Evolutionary conservation across 495 filamentous ascomycete genomes (phyloP).

Genomic region (Extremus antarcticus): DNA sequence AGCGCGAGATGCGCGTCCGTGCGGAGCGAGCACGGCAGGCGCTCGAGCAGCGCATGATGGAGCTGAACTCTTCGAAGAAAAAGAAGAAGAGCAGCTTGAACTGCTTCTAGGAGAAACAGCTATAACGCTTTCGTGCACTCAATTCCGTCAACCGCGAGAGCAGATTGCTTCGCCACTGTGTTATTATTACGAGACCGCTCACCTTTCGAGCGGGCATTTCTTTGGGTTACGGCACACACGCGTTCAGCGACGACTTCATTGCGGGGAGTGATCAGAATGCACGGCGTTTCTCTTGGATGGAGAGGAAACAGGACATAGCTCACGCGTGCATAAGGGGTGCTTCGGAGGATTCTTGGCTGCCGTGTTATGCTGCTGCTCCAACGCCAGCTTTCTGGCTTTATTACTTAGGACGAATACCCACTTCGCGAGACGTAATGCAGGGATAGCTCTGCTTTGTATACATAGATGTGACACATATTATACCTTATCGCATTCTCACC

Average conservation of each 20-base stretch:
- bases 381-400: too few relatives aligned
- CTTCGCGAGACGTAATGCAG: not conserved
- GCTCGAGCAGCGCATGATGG: slow-evolving; percentile 78
- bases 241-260: not conserved
- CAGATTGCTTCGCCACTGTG: too few relatives aligned
- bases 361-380: too few relatives aligned
- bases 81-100: slow-evolving; percentile 97
- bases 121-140: too few relatives aligned
- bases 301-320: not conserved
- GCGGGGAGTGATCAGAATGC: not conserved
- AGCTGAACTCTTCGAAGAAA: slow-evolving; percentile 55
- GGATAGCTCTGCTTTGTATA: not conserved
- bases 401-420: not conserved
- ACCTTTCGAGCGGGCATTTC: not conserved
- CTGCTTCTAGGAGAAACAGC: slow-evolving; percentile 59
- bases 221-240: not conserved
- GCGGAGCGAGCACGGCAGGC: slow-evolving; percentile 80
- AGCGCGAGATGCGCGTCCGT: slow-evolving; percentile 72
- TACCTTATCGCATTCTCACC: not conserved
- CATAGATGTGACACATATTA: not conserved
- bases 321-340: not conserved
- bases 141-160: too few relatives aligned
- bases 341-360: too few relatives aligned
- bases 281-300: not conserved
- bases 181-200: not conserved